Percentiles rank a stretch among this genome's conserved stretches.
Conservation (phyloP, 257 asterid genomes). For the Penstemon barbatus region DNA sequence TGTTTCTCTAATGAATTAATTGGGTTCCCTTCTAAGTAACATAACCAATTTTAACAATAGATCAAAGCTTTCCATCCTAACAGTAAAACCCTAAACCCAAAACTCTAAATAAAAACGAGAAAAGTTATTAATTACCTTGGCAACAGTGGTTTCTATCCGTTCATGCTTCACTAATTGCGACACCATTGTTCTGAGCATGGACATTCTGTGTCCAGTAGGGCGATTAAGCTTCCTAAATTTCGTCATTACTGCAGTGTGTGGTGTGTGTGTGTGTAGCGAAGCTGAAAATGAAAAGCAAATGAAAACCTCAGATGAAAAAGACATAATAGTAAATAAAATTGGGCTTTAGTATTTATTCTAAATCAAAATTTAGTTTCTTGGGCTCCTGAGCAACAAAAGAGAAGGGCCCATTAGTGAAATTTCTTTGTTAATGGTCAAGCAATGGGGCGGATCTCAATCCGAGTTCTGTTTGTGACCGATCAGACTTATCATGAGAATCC, state of each 20-base stretch:
- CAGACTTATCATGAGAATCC: no score
- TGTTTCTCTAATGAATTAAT: neutral
- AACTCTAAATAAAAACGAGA: neutral
- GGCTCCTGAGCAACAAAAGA: no score
- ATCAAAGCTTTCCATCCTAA: slow-evolving; percentile 17
- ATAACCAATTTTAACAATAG: neutral
- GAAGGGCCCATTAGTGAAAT: no score
- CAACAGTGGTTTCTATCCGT: slow-evolving; percentile 87
- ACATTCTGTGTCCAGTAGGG: slow-evolving; percentile 78
- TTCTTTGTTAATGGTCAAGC: no score
- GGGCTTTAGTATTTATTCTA: no score
- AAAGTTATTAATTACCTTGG: slow-evolving; percentile 53
- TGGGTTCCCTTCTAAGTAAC: neutral
- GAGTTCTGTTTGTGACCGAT: no score
- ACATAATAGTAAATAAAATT: no score
- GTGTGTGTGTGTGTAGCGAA: neutral
- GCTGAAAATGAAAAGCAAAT: no score
- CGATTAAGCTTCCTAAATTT: slow-evolving; percentile 90
- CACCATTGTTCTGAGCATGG: slow-evolving; percentile 98
- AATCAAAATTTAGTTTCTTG: no score
- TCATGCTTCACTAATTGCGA: slow-evolving; percentile 94
- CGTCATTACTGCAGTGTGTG: slow-evolving; percentile 46
- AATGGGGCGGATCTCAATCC: no score
- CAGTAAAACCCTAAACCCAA: slow-evolving; percentile 27
- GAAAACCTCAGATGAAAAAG: no score